Evolutionary conservation across 768 basidiomycete species (phyloP).

Genomic region (Suillus fuscotomentosus): DNA sequence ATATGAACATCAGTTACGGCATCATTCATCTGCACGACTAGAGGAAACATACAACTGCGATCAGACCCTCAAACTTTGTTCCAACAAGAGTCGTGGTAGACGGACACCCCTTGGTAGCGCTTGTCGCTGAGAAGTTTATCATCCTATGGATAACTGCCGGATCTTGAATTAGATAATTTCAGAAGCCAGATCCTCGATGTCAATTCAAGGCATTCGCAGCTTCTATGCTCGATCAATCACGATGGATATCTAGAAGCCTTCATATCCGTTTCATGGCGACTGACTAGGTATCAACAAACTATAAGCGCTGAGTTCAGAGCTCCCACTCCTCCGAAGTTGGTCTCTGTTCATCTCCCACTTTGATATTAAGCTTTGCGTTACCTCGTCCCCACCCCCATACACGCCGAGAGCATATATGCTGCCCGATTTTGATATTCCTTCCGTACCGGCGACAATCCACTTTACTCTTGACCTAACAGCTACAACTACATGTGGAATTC

Average conservation of each 20-base stretch:
- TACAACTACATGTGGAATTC: slow-evolving; percentile 17
- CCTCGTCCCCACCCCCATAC: background rate
- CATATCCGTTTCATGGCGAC: slow-evolving; percentile 1
- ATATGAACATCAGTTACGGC: background rate
- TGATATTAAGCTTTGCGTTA: background rate
- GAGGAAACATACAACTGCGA: background rate
- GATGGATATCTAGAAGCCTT: background rate
- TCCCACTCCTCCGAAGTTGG: background rate
- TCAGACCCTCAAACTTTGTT: background rate
- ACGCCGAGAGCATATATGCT: background rate
- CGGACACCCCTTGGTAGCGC: background rate
- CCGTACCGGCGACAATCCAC: background rate
- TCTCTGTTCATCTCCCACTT: background rate
- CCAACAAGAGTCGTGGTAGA: background rate
- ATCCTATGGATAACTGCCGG: background rate
- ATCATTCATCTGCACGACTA: background rate
- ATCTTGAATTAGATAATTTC: background rate
- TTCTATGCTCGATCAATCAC: slow-evolving; percentile 2
- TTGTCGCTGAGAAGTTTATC: background rate
- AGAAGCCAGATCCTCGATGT: background rate
- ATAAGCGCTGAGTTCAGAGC: slow-evolving; percentile 1
- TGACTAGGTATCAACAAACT: background rate
- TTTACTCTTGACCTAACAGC: background rate
- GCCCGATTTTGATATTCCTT: background rate
- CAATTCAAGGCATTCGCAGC: background rate